These are phyloP conservation scores for Pulveroboletus ridleyi DNA, from an alignment of 1,284 basidiomycete genomes.

Conservation along the genomic window DNA sequence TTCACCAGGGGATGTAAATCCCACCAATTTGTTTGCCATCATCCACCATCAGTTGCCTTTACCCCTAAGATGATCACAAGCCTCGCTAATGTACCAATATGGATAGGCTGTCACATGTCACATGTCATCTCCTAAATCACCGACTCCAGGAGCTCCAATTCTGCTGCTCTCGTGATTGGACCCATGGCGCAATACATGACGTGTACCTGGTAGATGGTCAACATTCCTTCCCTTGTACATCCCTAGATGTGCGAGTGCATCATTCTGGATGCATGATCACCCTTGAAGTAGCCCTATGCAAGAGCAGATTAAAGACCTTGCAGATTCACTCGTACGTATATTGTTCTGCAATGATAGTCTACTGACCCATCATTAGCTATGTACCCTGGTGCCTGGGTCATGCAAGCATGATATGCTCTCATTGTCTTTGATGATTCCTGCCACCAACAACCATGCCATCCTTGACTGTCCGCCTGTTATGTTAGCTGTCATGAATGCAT, in stretches of 20 bases:
- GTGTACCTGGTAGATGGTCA: too few species aligned
- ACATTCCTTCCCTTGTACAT: too few species aligned
- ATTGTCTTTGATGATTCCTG: constrained; percentile 63
- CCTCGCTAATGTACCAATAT: too few species aligned
- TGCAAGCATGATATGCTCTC: constrained; percentile 89
- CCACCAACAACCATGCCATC: constrained; percentile 49
- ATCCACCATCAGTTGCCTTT: constrained; percentile 56
- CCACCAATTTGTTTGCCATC: constrained; percentile 76
- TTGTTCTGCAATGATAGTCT: constrained; percentile 13
- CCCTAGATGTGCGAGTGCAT: too few species aligned
- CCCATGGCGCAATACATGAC: too few species aligned
- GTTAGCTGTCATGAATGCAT: constrained; percentile 89
- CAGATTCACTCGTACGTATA: constrained; percentile 75
- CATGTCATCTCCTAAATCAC: too few species aligned
- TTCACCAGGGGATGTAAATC: constrained; percentile 69
- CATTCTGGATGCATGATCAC: too few species aligned
- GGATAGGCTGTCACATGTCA: too few species aligned
- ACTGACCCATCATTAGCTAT: constrained; percentile 54
- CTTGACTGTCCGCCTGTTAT: constrained; percentile 78
- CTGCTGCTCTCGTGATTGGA: too few species aligned
- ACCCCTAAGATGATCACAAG: constrained; percentile 40
- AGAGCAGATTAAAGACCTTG: constrained; percentile 75
- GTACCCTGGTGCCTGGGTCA: constrained; percentile 83
- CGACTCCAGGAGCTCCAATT: too few species aligned
- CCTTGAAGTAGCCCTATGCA: constrained; percentile 33